Evolutionary conservation across 1,284 basidiomycete genomes (phyloP), one percentile per base, ranked within the genome.

Genomic region (Serendipita sp.): DNA sequence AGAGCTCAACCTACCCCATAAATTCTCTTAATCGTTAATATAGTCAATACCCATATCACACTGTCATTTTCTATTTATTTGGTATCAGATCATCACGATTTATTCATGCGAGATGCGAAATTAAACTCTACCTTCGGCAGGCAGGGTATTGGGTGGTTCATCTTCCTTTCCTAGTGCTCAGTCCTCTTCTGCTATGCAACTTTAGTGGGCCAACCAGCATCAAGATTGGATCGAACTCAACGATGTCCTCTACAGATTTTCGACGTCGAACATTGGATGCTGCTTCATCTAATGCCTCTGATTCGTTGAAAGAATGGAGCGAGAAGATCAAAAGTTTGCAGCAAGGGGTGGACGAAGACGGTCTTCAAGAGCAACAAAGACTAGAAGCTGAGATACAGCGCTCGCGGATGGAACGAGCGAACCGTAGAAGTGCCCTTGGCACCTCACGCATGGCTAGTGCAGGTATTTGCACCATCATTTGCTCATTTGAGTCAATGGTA

Each of bases 331-430:
- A 84, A 71, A 85, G 82, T 12, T 73, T 89, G 70, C 87, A 88
- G 70, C 79, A 81, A 62, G 85, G 88, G 69, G 84, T 88, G 35
- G 87, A 90, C 67, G 82, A 82, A 17, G 84, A 88, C 66, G 87
- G 88, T 66, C 87, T 87, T 70, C 79, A 77, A 3, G 88, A 90
- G 68, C 82, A 87, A 67, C 79, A 77, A 61, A 77, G 81, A 64
- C 77, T 90, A 1, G 87, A 89, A 71, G 81, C 87, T 66, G 87
- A 90, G 72, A 90, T 90, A 66, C 78, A 78, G 60, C 79, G 84
- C 32, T 85, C 87, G 32, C 74, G 87, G 62, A 72, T 83, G 45
- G 87, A 87, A 29, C 76, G 87, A 64, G 66, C 67, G 10, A 64
- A 62, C 30, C 62, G 67, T 35, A 35, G 67, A 22, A 65, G 64